These are phyloP conservation scores for Lactarius trivialis DNA, from an alignment of 768 basidiomycete genomes.

Conservation along the genomic window DNA sequence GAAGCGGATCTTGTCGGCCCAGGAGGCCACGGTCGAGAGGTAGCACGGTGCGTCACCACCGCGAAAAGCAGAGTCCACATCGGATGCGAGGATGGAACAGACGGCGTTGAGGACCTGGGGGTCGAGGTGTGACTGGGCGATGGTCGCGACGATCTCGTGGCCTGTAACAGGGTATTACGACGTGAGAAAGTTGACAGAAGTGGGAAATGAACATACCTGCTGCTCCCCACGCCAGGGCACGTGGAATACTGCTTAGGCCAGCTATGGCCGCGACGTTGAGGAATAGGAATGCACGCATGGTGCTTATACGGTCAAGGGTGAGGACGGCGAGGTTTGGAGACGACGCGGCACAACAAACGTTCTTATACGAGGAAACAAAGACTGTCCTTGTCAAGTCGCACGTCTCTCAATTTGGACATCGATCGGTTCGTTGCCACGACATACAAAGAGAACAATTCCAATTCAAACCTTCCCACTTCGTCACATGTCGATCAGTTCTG, in stretches of 20 bases:
- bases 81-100: slow-evolving; percentile 60
- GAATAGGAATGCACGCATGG: neutral
- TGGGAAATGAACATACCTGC: neutral
- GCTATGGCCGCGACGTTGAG: neutral
- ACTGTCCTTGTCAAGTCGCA: neutral
- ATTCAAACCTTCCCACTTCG: neutral
- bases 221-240: slow-evolving; percentile 15
- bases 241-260: neutral
- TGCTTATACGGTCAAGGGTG: neutral
- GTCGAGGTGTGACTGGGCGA: slow-evolving; percentile 88
- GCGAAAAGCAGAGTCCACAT: slow-evolving; percentile 27
- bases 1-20: slow-evolving; percentile 73
- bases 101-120: slow-evolving; percentile 60
- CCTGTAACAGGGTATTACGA: slow-evolving; percentile 36
- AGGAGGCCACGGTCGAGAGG: slow-evolving; percentile 76
- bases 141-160: slow-evolving; percentile 89
- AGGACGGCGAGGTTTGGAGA: neutral
- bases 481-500: neutral
- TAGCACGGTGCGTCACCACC: slow-evolving; percentile 46
- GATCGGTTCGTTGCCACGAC: neutral
- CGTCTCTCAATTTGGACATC: neutral
- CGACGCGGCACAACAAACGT: neutral
- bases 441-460: too few relatives aligned
- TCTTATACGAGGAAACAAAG: neutral
- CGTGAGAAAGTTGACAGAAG: neutral